phyloP scores from a whole-genome alignment of 2,329 filamentous ascomycete genomes.

The Botrytis tulipae region DNA sequence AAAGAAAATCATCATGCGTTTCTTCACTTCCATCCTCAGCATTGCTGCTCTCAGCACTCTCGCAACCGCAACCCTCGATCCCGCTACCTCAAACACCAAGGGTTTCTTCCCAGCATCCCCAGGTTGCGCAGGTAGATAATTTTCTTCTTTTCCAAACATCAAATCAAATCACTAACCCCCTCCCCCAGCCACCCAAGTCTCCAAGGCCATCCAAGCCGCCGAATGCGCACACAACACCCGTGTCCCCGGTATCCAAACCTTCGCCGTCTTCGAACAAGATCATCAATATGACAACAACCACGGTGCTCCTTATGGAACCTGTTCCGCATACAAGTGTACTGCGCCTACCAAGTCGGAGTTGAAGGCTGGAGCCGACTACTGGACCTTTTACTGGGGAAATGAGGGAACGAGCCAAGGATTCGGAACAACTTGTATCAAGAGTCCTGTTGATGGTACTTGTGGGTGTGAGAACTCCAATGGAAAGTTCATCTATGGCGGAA shows the following conservation, averaged over 20 bases:
- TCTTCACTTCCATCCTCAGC: constrained; percentile 11
- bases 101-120: background rate
- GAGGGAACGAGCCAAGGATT: background rate
- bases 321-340: constrained; percentile 4
- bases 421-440: background rate
- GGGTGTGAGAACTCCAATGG: constrained; percentile 13
- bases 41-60: constrained; percentile 4
- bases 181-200: background rate
- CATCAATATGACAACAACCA: background rate
- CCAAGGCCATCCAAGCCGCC: constrained; percentile 15
- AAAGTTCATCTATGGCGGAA: background rate
- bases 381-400: constrained; percentile 8
- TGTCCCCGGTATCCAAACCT: background rate
- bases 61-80: constrained; percentile 14
- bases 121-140: background rate
- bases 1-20: background rate
- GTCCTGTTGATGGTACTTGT: background rate
- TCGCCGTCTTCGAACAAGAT: constrained; percentile 13
- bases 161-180: background rate
- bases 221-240: constrained; percentile 18
- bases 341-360: background rate
- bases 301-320: constrained; percentile 11
- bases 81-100: constrained; percentile 10
- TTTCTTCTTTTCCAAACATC: too few species aligned
- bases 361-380: background rate